A percentile compares a stretch with the other conserved stretches of the same genome.
These are phyloP conservation scores for Populus tomentosa DNA, from an alignment of 441 rosid species.

Conservation along the genomic window DNA sequence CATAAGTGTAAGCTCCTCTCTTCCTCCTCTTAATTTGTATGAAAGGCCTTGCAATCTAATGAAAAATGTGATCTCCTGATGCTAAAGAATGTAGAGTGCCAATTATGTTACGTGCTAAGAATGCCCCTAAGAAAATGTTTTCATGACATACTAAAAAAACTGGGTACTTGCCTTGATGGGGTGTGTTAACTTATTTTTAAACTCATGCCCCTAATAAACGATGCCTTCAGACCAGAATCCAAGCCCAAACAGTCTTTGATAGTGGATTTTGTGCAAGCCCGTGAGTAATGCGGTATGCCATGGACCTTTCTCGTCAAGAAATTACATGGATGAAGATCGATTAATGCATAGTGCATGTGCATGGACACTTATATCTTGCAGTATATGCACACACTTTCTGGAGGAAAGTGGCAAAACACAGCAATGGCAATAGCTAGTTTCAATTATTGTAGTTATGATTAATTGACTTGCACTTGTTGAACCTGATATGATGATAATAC, in stretches of 20 bases:
- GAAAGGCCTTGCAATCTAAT: neutral
- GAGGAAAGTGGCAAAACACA: neutral
- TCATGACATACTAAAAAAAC: too few species aligned
- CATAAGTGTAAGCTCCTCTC: conserved; percentile 55
- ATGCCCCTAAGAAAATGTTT: neutral
- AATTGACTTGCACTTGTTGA: neutral
- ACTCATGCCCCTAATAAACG: too few species aligned
- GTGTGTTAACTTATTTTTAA: too few species aligned
- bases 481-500: neutral
- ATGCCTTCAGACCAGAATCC: too few species aligned
- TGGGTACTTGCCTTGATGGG: too few species aligned
- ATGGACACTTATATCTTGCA: neutral
- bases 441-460: neutral
- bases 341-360: neutral
- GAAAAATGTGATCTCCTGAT: neutral
- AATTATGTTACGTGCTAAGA: neutral
- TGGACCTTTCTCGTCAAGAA: neutral
- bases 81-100: neutral
- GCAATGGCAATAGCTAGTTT: neutral
- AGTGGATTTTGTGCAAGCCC: neutral
- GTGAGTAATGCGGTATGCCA: neutral
- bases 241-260: too few species aligned
- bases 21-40: conserved; percentile 12
- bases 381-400: neutral
- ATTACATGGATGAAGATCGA: neutral